Conservation (phyloP, 208 protist genomes). For the Cochliopodium minus region DNA sequence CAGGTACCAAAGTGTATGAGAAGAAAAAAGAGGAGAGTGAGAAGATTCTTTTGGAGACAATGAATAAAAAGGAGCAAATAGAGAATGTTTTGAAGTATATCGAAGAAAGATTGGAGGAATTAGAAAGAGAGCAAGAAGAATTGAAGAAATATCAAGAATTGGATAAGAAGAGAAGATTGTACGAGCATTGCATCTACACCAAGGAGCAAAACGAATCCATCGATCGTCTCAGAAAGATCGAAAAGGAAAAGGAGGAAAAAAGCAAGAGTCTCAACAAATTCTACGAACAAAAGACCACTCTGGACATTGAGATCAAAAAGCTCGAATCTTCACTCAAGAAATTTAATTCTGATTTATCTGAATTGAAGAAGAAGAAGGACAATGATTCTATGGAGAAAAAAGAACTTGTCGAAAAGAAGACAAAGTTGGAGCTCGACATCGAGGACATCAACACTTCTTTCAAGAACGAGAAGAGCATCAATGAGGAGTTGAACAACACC, state of each 20-base stretch:
- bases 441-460: constrained; percentile 36
- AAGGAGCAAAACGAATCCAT: constrained; percentile 19
- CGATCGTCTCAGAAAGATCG: constrained; percentile 9
- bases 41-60: constrained; percentile 74
- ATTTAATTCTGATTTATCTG: not conserved
- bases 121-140: constrained; percentile 81
- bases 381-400: constrained; percentile 1
- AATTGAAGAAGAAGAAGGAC: constrained; percentile 3
- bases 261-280: not conserved
- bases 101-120: constrained; percentile 63
- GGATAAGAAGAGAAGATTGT: constrained; percentile 56
- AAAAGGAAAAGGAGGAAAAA: not conserved
- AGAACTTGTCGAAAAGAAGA: not conserved
- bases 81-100: constrained; percentile 70
- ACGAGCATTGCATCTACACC: constrained; percentile 73
- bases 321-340: constrained; percentile 8
- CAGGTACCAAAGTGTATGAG: constrained; percentile 91
- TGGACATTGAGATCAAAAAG: constrained; percentile 2
- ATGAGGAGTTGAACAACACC: constrained; percentile 33
- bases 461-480: constrained; percentile 18
- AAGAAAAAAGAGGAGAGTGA: constrained; percentile 67
- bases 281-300: not conserved
- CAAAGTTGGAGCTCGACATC: constrained; percentile 34
- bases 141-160: constrained; percentile 66
- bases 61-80: constrained; percentile 53